Evolutionary conservation across 345 rosid species (phyloP).

Genomic region (Brassica juncea): DNA sequence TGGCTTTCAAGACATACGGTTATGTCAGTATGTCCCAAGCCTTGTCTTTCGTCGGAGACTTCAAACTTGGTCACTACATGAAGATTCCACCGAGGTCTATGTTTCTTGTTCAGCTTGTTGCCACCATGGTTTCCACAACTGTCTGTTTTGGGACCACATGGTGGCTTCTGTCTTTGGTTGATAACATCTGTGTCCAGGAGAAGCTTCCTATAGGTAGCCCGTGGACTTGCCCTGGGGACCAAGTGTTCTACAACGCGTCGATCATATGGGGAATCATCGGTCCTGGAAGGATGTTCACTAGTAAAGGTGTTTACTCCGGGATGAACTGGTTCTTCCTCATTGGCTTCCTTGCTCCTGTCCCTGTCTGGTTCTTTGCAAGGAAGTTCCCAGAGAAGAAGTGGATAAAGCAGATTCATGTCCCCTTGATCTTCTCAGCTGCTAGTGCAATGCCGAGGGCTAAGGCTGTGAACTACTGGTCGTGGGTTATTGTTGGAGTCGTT

Average conservation of each 20-base stretch:
- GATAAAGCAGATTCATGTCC: constrained; percentile 58
- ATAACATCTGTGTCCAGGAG: constrained; percentile 56
- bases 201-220: constrained; percentile 65
- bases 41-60: constrained; percentile 56
- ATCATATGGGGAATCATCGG: constrained; percentile 89
- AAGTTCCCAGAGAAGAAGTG: constrained; percentile 65
- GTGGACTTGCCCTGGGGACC: constrained; percentile 70
- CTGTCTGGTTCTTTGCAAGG: constrained; percentile 54
- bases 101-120: constrained; percentile 73
- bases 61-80: constrained; percentile 89
- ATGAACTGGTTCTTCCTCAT: constrained; percentile 83
- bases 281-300: constrained; percentile 70
- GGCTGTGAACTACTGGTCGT: constrained; percentile 59
- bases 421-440: constrained; percentile 52
- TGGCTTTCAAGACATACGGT: constrained; percentile 87
- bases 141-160: constrained; percentile 66
- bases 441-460: constrained; percentile 52
- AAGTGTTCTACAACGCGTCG: constrained; percentile 75
- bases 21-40: constrained; percentile 76
- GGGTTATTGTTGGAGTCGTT: constrained; percentile 61
- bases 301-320: constrained; percentile 52
- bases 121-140: constrained; percentile 63
- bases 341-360: constrained; percentile 68
- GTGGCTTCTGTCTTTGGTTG: constrained; percentile 60
- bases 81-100: constrained; percentile 83